Conservation (phyloP, 345 rosid genomes). For the Aurinia saxatilis region DNA sequence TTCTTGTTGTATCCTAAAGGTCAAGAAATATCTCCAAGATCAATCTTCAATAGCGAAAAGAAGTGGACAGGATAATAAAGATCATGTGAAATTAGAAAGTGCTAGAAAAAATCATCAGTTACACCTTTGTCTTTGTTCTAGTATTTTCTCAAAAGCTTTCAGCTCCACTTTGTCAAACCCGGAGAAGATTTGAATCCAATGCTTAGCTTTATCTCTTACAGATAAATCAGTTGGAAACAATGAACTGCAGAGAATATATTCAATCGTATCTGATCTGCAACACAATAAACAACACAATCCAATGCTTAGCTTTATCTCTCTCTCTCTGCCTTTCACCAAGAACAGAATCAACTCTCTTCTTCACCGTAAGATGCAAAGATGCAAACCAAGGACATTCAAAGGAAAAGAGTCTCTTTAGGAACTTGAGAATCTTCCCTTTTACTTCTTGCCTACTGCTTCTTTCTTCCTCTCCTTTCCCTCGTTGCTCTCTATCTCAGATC, state of each 20-base stretch:
- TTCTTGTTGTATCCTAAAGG: conserved; percentile 94
- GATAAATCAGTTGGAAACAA: conserved; percentile 63
- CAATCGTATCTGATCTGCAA: conserved; percentile 91
- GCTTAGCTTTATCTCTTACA: conserved; percentile 53
- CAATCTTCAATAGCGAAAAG: conserved; percentile 32
- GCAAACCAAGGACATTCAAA: too few relatives aligned
- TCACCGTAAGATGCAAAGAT: too few relatives aligned
- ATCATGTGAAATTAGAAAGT: conserved; percentile 10
- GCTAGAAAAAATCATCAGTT: conserved; percentile 18
- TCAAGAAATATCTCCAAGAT: conserved; percentile 34
- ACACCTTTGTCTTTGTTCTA: conserved; percentile 96
- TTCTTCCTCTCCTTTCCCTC: too few relatives aligned
- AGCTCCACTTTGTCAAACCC: conserved; percentile 78
- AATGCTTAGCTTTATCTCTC: too few relatives aligned
- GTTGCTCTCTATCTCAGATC: too few relatives aligned
- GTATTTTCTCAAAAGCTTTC: conserved; percentile 80
- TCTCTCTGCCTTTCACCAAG: too few relatives aligned
- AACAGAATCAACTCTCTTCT: too few relatives aligned
- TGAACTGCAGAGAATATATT: conserved; percentile 55
- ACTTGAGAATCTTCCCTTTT: too few relatives aligned
- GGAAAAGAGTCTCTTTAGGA: too few relatives aligned
- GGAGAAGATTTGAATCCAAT: conserved; percentile 75
- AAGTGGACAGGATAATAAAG: conserved; percentile 8
- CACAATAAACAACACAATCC: conserved; percentile 15
- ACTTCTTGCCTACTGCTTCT: too few relatives aligned